A percentile compares a stretch with the other conserved stretches of the same genome.
phyloP scores from a whole-genome alignment of 805 yeast genomes.

The Yarrowia sp. region DNA sequence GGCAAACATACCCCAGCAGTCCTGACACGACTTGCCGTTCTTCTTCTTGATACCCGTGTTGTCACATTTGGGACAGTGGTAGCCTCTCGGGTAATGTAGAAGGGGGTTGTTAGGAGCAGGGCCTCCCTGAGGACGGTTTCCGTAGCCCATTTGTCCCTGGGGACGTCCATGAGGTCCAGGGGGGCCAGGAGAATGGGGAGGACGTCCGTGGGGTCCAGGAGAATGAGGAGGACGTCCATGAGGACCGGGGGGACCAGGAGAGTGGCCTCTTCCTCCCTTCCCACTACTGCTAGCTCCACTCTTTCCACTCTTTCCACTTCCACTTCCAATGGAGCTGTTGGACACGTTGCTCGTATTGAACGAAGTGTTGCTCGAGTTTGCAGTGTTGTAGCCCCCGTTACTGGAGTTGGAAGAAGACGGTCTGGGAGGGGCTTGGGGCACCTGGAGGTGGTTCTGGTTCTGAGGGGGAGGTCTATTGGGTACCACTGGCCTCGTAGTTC shows the following conservation, averaged over 20 bases:
- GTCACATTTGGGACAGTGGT: conserved; percentile 69
- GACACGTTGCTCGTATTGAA: conserved; percentile 1
- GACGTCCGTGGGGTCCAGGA: not conserved
- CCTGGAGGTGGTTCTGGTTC: conserved; percentile 1
- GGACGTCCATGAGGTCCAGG: conserved; percentile 18
- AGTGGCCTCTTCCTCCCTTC: not conserved
- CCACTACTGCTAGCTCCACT: not conserved
- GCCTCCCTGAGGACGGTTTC: conserved; percentile 42
- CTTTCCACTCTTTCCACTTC: no score
- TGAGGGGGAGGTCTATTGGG: not conserved
- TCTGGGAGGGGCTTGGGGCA: conserved; percentile 3
- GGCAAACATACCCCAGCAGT: conserved; percentile 72
- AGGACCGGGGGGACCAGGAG: conserved; percentile 2
- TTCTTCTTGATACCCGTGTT: conserved; percentile 72
- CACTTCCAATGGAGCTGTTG: not conserved
- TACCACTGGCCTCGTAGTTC: not conserved
- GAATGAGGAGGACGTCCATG: not conserved
- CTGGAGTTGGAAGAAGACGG: conserved; percentile 1
- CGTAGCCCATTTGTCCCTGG: conserved; percentile 39
- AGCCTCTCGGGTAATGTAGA: conserved; percentile 70
- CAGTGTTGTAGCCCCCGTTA: not conserved
- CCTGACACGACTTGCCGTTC: conserved; percentile 69
- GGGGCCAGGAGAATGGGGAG: not conserved
- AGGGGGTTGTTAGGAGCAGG: conserved; percentile 55
- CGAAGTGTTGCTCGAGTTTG: conserved; percentile 2